phyloP scores from a whole-genome alignment of 2,329 filamentous ascomycete species.

The Xylariaceae sp. region DNA sequence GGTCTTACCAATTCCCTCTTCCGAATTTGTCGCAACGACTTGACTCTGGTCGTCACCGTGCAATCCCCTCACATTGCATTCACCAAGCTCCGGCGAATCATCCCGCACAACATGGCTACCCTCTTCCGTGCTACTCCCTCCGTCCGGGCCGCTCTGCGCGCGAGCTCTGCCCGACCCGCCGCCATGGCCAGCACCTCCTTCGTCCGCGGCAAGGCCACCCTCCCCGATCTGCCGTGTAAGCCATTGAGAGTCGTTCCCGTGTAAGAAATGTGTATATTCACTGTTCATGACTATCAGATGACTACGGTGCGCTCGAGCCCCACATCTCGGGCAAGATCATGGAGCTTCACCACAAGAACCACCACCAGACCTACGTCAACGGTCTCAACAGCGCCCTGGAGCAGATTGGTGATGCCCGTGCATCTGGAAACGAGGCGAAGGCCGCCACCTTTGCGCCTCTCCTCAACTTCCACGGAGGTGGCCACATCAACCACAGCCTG shows the following conservation, averaged over 20 bases:
- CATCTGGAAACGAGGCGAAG: slow-evolving; percentile 41
- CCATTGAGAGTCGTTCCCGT: slow-evolving; percentile 8
- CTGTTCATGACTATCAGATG: slow-evolving; percentile 53
- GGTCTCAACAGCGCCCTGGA: slow-evolving; percentile 66
- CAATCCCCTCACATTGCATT: not conserved
- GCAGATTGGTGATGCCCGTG: slow-evolving; percentile 57
- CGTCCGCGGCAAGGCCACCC: slow-evolving; percentile 80
- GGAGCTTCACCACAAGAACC: slow-evolving; percentile 77
- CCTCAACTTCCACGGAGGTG: slow-evolving; percentile 63
- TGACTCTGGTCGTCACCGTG: not conserved
- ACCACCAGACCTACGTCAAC: slow-evolving; percentile 79
- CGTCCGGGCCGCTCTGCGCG: slow-evolving; percentile 65
- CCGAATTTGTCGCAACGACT: not conserved
- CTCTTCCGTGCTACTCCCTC: slow-evolving; percentile 67
- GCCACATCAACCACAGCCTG: slow-evolving; percentile 61
- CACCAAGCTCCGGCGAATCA: not conserved
- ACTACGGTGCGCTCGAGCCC: slow-evolving; percentile 91
- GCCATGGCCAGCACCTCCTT: slow-evolving; percentile 70
- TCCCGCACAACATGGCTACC: slow-evolving; percentile 58
- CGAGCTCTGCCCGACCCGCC: slow-evolving; percentile 52
- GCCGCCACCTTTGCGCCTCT: slow-evolving; percentile 30
- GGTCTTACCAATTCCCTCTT: not conserved
- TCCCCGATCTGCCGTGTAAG: slow-evolving; percentile 80
- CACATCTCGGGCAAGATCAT: slow-evolving; percentile 74
- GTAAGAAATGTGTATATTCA: not conserved